Evolutionary conservation across 202 grass and related monocot genomes (phyloP), one percentile per base, ranked within the genome.

Genomic region (Zizania palustris): DNA sequence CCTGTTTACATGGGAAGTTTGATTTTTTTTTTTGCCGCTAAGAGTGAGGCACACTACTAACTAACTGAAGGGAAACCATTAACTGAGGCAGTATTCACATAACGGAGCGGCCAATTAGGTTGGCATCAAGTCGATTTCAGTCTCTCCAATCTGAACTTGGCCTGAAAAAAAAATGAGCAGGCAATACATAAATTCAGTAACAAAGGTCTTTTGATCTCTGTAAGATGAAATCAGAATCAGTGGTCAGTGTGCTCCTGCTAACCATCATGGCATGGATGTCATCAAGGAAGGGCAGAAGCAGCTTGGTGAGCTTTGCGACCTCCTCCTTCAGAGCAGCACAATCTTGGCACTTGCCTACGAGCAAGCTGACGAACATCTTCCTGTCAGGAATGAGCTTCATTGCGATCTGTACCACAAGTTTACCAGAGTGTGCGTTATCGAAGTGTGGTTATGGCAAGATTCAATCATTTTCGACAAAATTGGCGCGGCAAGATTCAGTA

Each of bases 351-450:
- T 67, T 83, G 12, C 80, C 83, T 12, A 73, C 45, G 15, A 98
- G 56, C 45, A 92, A 22, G 33, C 67, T 21, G 49, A 55, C 68
- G 45, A 98, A 92, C 36, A 81, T 35, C 51, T 82, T 70, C 71
- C 81, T 89, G 57, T 98, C 89, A 20, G 91, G 96, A 15, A 88
- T 76, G 71, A 98, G 89, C 80, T 98, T 93, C 83, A 85, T 8
- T 53, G 85, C 96, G 45, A 98, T 71, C 91, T 98, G 77, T 85
- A 33, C 34, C 28, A 16, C 16, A 83, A 48, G 57, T 56, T 45
- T n/a, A 49, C 11, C 42, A 14, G 16, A 41, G 3, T 58, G 59
- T n/a, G 20, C 9, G 5, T 28, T 11, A 18, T 21, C 46, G 10
- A 28, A 16, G 0, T 63, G 60, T 14, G 1, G 46, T 43, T 15